Evolutionary conservation across 129 eudicot species (phyloP).

Genomic region (Lactuca saligna): DNA sequence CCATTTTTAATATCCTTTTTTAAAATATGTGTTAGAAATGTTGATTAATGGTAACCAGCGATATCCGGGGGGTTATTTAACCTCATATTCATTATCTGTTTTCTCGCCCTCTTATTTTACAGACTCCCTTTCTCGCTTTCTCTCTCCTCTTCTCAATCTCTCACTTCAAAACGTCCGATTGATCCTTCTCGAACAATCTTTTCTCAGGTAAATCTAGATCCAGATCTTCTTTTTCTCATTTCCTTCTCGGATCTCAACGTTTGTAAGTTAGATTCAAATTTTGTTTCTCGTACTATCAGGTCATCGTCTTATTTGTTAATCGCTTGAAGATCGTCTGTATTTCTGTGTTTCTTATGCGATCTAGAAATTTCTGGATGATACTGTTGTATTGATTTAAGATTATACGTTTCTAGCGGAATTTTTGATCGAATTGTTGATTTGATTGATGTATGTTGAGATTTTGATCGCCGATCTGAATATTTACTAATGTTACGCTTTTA

Average conservation of each 20-base stretch:
- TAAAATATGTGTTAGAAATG: not conserved
- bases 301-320: slow-evolving; percentile 13
- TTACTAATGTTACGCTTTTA: not conserved
- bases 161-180: slow-evolving; percentile 26
- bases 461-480: slow-evolving; percentile 25
- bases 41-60: slow-evolving; percentile 26
- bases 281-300: slow-evolving; percentile 13
- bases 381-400: not conserved
- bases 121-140: slow-evolving; percentile 4
- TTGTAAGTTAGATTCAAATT: slow-evolving; percentile 2
- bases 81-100: slow-evolving; percentile 31
- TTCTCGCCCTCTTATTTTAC: slow-evolving; percentile 28
- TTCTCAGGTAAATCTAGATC: slow-evolving; percentile 41
- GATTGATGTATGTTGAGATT: slow-evolving; percentile 1
- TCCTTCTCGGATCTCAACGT: slow-evolving; percentile 30
- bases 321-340: not conserved
- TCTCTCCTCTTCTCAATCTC: slow-evolving; percentile 10
- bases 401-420: slow-evolving; percentile 1
- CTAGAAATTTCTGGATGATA: slow-evolving; percentile 4
- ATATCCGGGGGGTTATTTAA: slow-evolving; percentile 31
- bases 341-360: slow-evolving; percentile 17
- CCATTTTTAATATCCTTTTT: too few relatives aligned
- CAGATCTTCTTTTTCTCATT: slow-evolving; percentile 14
- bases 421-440: slow-evolving; percentile 9
- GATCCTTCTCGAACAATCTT: slow-evolving; percentile 27